Percentiles rank a stretch among this genome's conserved stretches.
phyloP scores from a whole-genome alignment of 352 stramenopile species.

The Phytophthora meadii region DNA sequence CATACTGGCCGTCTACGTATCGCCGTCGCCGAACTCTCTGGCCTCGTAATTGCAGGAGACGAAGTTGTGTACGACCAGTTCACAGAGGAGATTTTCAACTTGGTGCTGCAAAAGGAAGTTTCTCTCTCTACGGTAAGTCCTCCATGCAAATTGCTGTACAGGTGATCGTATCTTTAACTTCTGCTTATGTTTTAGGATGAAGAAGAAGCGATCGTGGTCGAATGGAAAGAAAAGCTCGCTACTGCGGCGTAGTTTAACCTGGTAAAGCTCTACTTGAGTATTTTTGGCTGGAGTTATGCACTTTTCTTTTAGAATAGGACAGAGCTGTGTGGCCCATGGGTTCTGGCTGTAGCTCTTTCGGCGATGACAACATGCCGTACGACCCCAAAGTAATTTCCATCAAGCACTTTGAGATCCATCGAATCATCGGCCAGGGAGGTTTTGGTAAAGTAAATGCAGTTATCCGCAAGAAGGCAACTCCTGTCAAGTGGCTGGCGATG shows the following conservation, averaged over 20 bases:
- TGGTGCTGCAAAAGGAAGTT: conserved; percentile 55
- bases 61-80: conserved; percentile 39
- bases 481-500: conserved; percentile 68
- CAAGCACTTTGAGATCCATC: conserved; percentile 70
- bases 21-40: conserved; percentile 66
- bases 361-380: conserved; percentile 11
- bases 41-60: conserved; percentile 57
- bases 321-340: conserved; percentile 37
- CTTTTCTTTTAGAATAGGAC: background rate
- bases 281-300: conserved; percentile 11
- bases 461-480: conserved; percentile 62
- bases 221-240: conserved; percentile 28
- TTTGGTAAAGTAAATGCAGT: conserved; percentile 84
- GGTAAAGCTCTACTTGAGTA: conserved; percentile 1
- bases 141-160: background rate
- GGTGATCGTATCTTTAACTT: no score
- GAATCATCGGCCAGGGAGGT: conserved; percentile 67
- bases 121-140: conserved; percentile 52
- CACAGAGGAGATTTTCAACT: conserved; percentile 44
- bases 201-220: conserved; percentile 18
- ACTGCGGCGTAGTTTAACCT: background rate
- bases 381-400: conserved; percentile 61
- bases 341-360: conserved; percentile 45
- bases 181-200: conserved; percentile 8
- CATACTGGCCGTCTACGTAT: conserved; percentile 44